A percentile compares a stretch with the other conserved stretches of the same genome.
These are phyloP conservation scores for Hypoxylon cercidicola DNA, from an alignment of 495 filamentous ascomycete species.

Conservation along the genomic window DNA sequence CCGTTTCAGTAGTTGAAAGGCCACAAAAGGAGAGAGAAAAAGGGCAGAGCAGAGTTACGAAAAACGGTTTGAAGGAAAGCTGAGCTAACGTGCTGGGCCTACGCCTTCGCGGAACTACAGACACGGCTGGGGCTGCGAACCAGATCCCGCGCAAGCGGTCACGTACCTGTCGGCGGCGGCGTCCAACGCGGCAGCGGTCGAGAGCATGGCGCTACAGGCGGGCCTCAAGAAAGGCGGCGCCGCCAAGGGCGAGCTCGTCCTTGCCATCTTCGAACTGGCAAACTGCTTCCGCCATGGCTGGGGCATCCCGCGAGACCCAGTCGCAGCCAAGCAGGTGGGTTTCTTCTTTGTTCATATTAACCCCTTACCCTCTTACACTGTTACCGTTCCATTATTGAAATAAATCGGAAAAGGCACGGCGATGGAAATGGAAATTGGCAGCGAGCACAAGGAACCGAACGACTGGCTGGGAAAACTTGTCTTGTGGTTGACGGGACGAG, in stretches of 20 bases:
- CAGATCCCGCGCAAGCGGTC: constrained; percentile 76
- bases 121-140: constrained; percentile 91
- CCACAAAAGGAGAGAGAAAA: not conserved
- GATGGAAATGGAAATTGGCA: not conserved
- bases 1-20: not conserved
- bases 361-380: constrained; percentile 7
- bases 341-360: not conserved
- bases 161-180: constrained; percentile 88
- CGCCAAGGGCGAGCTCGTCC: constrained; percentile 96
- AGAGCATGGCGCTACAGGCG: constrained; percentile 81
- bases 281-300: constrained; percentile 97
- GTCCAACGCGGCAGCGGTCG: constrained; percentile 87
- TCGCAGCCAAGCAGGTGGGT: constrained; percentile 76
- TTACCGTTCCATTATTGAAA: constrained; percentile 38
- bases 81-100: constrained; percentile 31
- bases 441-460: not conserved
- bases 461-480: constrained; percentile 5
- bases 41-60: not conserved
- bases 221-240: constrained; percentile 92
- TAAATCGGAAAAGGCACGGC: not conserved
- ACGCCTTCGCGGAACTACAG: constrained; percentile 53
- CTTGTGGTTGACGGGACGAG: constrained; percentile 1
- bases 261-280: constrained; percentile 94
- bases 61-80: constrained; percentile 6
- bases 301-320: constrained; percentile 88